These are phyloP conservation scores for Saprolegnia diclina DNA, from an alignment of 352 stramenopile genomes.

Conservation along the genomic window DNA sequence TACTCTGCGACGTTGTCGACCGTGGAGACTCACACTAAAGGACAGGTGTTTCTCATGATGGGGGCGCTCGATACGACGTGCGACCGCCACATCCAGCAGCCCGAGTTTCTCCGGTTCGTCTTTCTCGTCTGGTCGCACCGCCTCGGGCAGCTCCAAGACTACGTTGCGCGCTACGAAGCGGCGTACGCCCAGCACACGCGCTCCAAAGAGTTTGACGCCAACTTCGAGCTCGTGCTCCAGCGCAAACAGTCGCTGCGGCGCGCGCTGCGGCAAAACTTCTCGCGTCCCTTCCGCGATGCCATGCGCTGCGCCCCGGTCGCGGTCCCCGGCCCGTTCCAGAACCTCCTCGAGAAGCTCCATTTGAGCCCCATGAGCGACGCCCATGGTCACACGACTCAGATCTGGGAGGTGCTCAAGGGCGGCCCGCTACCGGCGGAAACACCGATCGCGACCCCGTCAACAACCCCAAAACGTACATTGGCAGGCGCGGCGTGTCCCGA, in stretches of 20 bases:
- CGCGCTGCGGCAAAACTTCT: conserved; percentile 48
- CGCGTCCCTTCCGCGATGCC: conserved; percentile 44
- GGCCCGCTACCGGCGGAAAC: not conserved
- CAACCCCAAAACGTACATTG: no score
- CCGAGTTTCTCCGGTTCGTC: conserved; percentile 50
- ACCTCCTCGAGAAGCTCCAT: conserved; percentile 35
- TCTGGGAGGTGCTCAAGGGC: conserved; percentile 23
- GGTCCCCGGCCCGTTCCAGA: conserved; percentile 39
- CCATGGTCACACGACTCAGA: not conserved
- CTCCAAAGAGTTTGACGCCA: not conserved
- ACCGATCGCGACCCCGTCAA: not conserved
- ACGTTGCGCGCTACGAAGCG: conserved; percentile 33
- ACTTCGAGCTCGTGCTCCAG: not conserved
- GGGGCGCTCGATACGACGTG: conserved; percentile 42
- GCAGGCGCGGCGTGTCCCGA: no score
- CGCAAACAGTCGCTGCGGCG: conserved; percentile 35
- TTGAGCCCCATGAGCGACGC: conserved; percentile 22
- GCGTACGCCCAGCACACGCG: not conserved
- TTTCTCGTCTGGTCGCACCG: conserved; percentile 49
- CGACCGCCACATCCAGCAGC: conserved; percentile 38
- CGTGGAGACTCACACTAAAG: not conserved
- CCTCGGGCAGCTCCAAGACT: conserved; percentile 47
- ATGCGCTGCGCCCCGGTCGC: conserved; percentile 43
- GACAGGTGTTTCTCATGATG: conserved; percentile 44
- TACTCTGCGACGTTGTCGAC: not conserved